Conservation (phyloP, 2,329 filamentous ascomycete species). For the Gaeumannomyces tritici region DNA sequence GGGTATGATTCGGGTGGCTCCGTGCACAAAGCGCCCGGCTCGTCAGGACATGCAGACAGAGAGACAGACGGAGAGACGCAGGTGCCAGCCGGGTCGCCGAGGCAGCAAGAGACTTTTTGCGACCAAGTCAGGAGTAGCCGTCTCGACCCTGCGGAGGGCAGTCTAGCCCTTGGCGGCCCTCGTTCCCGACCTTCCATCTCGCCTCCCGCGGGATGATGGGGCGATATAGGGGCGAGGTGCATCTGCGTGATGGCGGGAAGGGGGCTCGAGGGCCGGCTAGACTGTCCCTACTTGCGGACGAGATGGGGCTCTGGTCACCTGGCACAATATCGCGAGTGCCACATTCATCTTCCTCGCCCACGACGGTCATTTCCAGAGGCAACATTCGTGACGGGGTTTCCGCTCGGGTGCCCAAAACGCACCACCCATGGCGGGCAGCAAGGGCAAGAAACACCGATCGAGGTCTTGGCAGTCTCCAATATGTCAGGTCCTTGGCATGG, state of each 20-base stretch:
- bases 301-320: background rate
- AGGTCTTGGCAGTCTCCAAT: conserved; percentile 10
- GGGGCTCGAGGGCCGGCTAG: background rate
- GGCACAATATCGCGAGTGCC: background rate
- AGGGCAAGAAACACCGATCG: conserved; percentile 1
- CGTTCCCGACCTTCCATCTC: background rate
- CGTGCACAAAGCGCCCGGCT: background rate
- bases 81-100: too few relatives aligned
- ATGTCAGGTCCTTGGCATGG: conserved; percentile 5
- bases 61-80: too few relatives aligned
- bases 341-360: background rate
- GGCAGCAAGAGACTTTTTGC: background rate
- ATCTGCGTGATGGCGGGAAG: background rate
- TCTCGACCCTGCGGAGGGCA: background rate
- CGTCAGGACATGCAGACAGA: too few relatives aligned
- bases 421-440: background rate
- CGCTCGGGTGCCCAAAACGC: background rate
- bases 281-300: background rate
- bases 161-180: background rate
- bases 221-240: background rate
- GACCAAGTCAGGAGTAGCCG: background rate
- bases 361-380: background rate
- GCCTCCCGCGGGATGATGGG: background rate
- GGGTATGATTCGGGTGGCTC: background rate
- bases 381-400: background rate